Evolutionary conservation across 164 flowering plant species (phyloP).

Genomic region (Stephania cephalantha): DNA sequence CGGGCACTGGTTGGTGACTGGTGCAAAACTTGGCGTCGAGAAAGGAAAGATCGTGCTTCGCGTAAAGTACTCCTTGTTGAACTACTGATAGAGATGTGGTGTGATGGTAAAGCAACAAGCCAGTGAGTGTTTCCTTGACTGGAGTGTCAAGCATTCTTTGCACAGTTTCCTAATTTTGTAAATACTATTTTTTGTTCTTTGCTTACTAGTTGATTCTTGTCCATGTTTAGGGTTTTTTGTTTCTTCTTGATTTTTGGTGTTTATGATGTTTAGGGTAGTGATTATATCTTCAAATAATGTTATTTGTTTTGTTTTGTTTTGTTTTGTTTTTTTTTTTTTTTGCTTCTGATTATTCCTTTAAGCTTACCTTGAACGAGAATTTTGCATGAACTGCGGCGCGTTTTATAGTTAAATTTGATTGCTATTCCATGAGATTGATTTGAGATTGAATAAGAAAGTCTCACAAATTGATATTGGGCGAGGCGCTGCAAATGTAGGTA

Average conservation of each 20-base stretch:
- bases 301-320: background rate
- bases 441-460: too few relatives aligned
- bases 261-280: background rate
- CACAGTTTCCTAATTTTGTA: constrained; percentile 39
- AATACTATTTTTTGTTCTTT: constrained; percentile 19
- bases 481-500: too few relatives aligned
- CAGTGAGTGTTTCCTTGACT: constrained; percentile 10
- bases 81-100: constrained; percentile 44
- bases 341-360: background rate
- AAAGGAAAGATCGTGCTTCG: constrained; percentile 87
- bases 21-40: constrained; percentile 94
- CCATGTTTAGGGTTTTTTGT: background rate
- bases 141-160: constrained; percentile 46
- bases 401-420: too few relatives aligned
- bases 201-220: background rate
- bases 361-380: background rate
- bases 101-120: background rate
- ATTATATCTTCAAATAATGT: constrained; percentile 3
- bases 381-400: background rate
- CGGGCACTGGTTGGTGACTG: constrained; percentile 98
- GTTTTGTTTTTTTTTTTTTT: background rate
- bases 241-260: background rate
- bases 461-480: too few relatives aligned
- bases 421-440: too few relatives aligned
- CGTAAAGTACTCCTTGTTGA: constrained; percentile 77